Percentiles rank a stretch among this genome's conserved stretches.
These are phyloP conservation scores for Berkeleyomyces rouxiae DNA, from an alignment of 2,329 filamentous ascomycete genomes.

Conservation along the genomic window DNA sequence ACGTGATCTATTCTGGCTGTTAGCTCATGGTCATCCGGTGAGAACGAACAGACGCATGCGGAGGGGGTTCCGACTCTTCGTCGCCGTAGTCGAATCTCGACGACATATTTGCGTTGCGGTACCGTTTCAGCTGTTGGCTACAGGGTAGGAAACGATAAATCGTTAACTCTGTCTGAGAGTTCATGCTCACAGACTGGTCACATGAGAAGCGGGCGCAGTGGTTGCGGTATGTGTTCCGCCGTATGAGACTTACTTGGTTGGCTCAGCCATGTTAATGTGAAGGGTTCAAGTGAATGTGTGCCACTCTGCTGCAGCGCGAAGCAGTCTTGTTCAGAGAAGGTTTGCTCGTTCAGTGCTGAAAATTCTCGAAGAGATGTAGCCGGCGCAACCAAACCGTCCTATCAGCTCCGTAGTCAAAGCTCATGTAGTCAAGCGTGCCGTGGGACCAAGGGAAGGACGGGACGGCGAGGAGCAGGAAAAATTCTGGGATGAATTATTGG, in stretches of 20 bases:
- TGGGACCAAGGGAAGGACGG: neutral
- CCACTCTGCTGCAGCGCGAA: neutral
- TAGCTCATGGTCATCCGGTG: neutral
- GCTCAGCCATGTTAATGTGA: neutral
- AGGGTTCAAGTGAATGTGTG: neutral
- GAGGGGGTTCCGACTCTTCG: neutral
- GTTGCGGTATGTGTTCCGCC: neutral
- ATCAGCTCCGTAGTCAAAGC: neutral
- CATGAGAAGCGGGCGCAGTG: neutral
- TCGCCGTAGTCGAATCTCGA: constrained; percentile 1
- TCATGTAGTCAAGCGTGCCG: neutral
- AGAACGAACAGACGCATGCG: neutral
- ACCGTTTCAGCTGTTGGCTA: constrained; percentile 3
- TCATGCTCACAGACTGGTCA: neutral
- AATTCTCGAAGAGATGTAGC: neutral
- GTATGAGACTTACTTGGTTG: constrained; percentile 1
- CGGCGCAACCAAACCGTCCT: neutral
- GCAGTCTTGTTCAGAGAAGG: neutral
- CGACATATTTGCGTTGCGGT: constrained; percentile 4
- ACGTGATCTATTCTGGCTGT: neutral
- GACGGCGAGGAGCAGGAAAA: neutral
- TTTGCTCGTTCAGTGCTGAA: neutral
- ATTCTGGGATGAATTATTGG: neutral
- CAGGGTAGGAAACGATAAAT: neutral
- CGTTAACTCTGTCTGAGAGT: neutral